phyloP scores from a whole-genome alignment of 2,329 filamentous ascomycete genomes.

The Trichoderma koningii region DNA sequence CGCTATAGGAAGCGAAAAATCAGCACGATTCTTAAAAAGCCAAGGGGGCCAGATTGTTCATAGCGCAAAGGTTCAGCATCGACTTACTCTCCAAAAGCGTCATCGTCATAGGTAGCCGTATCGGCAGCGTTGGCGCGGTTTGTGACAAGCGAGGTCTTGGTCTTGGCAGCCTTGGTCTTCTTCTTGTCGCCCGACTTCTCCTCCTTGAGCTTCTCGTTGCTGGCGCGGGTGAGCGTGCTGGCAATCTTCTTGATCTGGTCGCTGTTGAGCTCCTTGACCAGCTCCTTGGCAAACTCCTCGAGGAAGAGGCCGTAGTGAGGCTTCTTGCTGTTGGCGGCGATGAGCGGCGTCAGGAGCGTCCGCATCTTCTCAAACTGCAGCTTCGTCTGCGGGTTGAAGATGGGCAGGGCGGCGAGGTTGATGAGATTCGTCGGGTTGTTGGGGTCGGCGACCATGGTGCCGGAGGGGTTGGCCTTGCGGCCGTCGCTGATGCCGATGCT shows the following conservation, averaged over 20 bases:
- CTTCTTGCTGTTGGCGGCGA: constrained; percentile 77
- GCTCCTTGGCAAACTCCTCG: constrained; percentile 85
- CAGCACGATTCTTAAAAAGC: constrained; percentile 23
- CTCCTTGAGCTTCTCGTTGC: constrained; percentile 98
- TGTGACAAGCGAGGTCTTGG: constrained; percentile 80
- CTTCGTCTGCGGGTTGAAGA: constrained; percentile 91
- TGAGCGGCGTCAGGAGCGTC: constrained; percentile 74
- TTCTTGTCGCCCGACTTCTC: constrained; percentile 94
- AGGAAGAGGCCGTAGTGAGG: constrained; percentile 87
- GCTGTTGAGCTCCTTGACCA: constrained; percentile 83
- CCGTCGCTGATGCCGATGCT: constrained; percentile 66
- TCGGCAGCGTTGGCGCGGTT: constrained; percentile 65
- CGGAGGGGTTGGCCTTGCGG: constrained; percentile 67
- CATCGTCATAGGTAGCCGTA: constrained; percentile 76
- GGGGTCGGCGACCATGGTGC: constrained; percentile 67
- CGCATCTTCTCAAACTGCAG: constrained; percentile 80
- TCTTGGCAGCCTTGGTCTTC: constrained; percentile 95
- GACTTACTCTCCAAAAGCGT: constrained; percentile 79
- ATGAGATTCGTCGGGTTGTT: constrained; percentile 76
- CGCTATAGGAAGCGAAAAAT: constrained; percentile 47
- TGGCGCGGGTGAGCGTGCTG: constrained; percentile 80
- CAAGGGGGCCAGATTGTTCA: neutral
- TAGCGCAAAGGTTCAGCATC: neutral
- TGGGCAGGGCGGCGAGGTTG: constrained; percentile 74
- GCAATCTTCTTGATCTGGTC: constrained; percentile 97